phyloP scores from a whole-genome alignment of 2,329 filamentous ascomycete species.

The Botrytis sinoallii region DNA sequence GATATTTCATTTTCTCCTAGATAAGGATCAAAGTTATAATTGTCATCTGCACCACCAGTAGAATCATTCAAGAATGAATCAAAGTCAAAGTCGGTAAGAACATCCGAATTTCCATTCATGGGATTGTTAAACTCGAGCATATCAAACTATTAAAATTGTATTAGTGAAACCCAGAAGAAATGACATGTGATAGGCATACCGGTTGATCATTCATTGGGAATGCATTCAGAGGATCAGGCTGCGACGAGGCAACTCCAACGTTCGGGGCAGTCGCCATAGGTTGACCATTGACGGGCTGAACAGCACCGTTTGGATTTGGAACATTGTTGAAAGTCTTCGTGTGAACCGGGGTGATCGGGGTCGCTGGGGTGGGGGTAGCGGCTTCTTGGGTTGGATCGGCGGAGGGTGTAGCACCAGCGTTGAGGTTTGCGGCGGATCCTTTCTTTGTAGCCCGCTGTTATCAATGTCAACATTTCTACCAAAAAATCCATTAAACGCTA shows the following conservation, averaged over 20 bases:
- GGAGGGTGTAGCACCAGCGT: constrained; percentile 54
- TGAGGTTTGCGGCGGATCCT: constrained; percentile 57
- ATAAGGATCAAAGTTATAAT: constrained; percentile 55
- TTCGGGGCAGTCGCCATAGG: constrained; percentile 42
- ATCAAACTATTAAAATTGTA: constrained; percentile 29
- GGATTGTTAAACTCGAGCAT: constrained; percentile 56
- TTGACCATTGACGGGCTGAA: constrained; percentile 41
- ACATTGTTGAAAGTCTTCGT: constrained; percentile 43
- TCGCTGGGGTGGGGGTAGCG: constrained; percentile 59
- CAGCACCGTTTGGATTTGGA: constrained; percentile 44
- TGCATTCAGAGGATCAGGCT: constrained; percentile 47
- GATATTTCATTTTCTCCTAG: constrained; percentile 59
- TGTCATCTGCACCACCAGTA: constrained; percentile 43
- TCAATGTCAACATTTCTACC: constrained; percentile 39
- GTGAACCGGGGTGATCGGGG: constrained; percentile 61
- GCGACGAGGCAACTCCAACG: constrained; percentile 45
- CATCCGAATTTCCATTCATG: constrained; percentile 49
- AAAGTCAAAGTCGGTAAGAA: constrained; percentile 65
- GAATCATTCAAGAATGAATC: constrained; percentile 62
- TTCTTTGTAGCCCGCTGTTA: constrained; percentile 48
- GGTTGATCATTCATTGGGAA: constrained; percentile 45
- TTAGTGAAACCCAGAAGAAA: neutral
- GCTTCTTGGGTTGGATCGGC: constrained; percentile 55
- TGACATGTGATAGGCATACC: constrained; percentile 22
- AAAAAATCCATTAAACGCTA: constrained; percentile 37